Evolutionary conservation across 805 yeast species (phyloP), one percentile per base, ranked within the genome.

Genomic region (Aciculoconidium aculeatum): DNA sequence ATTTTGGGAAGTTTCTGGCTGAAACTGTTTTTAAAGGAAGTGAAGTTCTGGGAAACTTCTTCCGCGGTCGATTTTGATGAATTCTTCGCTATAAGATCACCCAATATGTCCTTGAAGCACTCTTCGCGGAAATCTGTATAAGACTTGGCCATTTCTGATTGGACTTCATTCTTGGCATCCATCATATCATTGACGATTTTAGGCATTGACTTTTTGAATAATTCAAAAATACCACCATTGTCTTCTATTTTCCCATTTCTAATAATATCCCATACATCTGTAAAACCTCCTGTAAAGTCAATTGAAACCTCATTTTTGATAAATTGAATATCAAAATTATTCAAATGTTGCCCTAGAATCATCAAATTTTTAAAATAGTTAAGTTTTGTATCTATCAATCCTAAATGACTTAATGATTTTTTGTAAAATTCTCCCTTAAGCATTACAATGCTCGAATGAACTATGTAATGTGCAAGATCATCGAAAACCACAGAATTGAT

Each of bases 391-490:
- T 80, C 88, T 12, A 58, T 33, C 3, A 61, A 43, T 0, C 85
- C 83, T 15, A 70, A 55, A 40, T 67, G 57, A 5, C 61, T 42
- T 19, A 52, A 42, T 5, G 75, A 66, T 14, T 72, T 44, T 4
- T 63, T 57, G 39, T 69, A 69, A 11, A 58, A 55, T 8, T 81
- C 80, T 10, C 54, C 53, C 32, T 71, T 70, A 42, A 86, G 55
- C 5, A 92, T 74, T 10, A 58, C 45, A 20, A 86, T 71, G 43
- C 92, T 79, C 24, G 80, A 71, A 48, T 84, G 95, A 4, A 90
- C 82, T 30, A 86, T 77, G 33, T 81, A 75, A 51, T 86, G 95
- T 0, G 96, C 95, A 40, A 88, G 58, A 47, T 85, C 95, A 50
- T 86, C 95, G 57, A 88, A 90, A 2, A 86, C 82, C 8, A 70